phyloP scores from a whole-genome alignment of 257 asterid genomes.

The Przewalskia tangutica region DNA sequence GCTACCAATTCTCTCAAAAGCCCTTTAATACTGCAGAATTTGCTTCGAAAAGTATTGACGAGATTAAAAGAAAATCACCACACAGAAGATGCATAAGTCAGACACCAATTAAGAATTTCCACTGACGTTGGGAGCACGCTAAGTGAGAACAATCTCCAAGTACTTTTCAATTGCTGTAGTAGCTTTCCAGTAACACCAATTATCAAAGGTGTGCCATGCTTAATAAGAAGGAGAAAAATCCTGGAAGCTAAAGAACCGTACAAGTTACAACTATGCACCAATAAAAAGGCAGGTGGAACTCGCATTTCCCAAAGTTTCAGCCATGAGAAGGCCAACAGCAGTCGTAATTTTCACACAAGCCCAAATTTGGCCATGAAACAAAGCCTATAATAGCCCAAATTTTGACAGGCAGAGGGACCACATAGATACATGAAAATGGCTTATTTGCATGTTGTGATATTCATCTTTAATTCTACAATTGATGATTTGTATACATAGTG shows the following conservation, averaged over 20 bases:
- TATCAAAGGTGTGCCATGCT: not conserved
- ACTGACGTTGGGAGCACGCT: not conserved
- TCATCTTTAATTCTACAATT: not conserved
- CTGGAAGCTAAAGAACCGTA: not conserved
- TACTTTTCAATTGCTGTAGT: not conserved
- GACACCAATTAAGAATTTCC: not conserved
- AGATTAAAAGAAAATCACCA: not conserved
- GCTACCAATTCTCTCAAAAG: not conserved
- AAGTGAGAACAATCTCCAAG: not conserved
- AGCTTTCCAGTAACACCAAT: not conserved
- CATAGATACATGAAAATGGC: not conserved
- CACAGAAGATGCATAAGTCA: not conserved
- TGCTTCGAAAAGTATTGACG: not conserved
- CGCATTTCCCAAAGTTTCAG: not conserved
- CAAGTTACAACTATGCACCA: not conserved
- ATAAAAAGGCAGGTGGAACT: not conserved
- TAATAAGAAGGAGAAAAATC: not conserved
- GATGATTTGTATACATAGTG: not conserved
- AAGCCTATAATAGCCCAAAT: not conserved
- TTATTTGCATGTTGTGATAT: not conserved
- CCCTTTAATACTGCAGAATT: not conserved
- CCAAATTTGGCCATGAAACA: not conserved
- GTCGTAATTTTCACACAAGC: not conserved
- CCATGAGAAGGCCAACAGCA: not conserved
- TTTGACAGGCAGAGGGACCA: not conserved